Conservation (phyloP, 2,329 filamentous ascomycete genomes). For the Colletotrichum theobromicola region DNA sequence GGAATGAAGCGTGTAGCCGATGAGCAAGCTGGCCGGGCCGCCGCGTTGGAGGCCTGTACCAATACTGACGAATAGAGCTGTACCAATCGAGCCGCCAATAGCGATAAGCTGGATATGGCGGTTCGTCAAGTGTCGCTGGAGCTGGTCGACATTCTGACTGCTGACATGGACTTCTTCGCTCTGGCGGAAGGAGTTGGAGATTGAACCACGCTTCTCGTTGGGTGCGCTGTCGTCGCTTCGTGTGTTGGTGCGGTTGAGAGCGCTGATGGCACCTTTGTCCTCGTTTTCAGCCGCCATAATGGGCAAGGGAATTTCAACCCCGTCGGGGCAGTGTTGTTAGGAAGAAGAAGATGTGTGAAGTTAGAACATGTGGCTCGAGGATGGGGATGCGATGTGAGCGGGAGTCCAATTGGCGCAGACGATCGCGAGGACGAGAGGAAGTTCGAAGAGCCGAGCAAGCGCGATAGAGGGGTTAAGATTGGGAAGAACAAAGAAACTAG, state of each 20-base stretch:
- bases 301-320: neutral
- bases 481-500: neutral
- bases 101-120: slow-evolving; percentile 64
- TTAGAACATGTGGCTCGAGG: neutral
- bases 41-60: slow-evolving; percentile 55
- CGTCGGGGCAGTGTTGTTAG: neutral
- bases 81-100: slow-evolving; percentile 63
- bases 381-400: neutral
- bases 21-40: slow-evolving; percentile 55
- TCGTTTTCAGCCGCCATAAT: neutral
- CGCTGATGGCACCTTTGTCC: neutral
- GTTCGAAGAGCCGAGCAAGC: too few species aligned
- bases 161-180: neutral
- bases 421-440: too few species aligned
- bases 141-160: slow-evolving; percentile 18
- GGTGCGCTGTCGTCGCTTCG: neutral
- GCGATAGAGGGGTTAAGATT: too few species aligned
- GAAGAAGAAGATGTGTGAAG: neutral
- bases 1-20: slow-evolving; percentile 64
- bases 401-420: neutral
- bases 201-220: slow-evolving; percentile 2
- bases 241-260: neutral
- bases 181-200: neutral
- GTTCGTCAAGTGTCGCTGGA: slow-evolving; percentile 51
- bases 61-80: slow-evolving; percentile 66